Evolutionary conservation across 306 rosid species (phyloP), one percentile per base, ranked within the genome.

Genomic region (Gastrolobium villosum): DNA sequence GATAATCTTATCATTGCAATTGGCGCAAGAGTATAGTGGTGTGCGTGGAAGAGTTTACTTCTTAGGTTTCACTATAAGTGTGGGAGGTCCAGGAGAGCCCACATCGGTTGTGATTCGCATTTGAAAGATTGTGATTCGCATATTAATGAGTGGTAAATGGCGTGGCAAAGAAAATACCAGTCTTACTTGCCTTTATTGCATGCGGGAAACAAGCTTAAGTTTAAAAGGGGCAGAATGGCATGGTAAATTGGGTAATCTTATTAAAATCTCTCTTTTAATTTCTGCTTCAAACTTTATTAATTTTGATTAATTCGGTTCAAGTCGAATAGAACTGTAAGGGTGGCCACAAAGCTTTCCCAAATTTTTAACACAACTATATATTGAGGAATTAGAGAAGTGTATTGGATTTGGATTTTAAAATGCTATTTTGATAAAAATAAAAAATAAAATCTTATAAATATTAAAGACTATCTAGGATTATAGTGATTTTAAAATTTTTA

Each of bases 41-140:
- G 72, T 2, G 36, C 6, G 39, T 11, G 26, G 73, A 61, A 43
- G 69, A 73, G 72, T 48, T 50, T 74, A 40, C 60, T 77, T 81
- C 66, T 55, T 75, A 5, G 71, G 36, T 43, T 67, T 52, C 26
- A 65, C 65, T 40, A 15, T 44, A 50, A 10, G 79, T 7, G 71
- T 53, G 70, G 37, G 57, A 65, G 70, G 49, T 26, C 50, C 43
- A 40, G 67, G 28, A 35, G 81, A 43, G 39, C 69, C 63, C 73
- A 52, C 73, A 50, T 50, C 46, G 10, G 48, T 10, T 10, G 37
- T 37, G 6, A 30, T 72, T 72, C 41, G 48, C 65, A 48, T 72
- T 73, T 72, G 78, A 81, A 55, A 81, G 75, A 77, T 77, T 43
- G 55, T 73, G 65, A 76, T 70, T 50, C 20, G 45, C 6, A 63